Conservation (phyloP, 257 asterid species). For the Ocimum tenuiflorum region DNA sequence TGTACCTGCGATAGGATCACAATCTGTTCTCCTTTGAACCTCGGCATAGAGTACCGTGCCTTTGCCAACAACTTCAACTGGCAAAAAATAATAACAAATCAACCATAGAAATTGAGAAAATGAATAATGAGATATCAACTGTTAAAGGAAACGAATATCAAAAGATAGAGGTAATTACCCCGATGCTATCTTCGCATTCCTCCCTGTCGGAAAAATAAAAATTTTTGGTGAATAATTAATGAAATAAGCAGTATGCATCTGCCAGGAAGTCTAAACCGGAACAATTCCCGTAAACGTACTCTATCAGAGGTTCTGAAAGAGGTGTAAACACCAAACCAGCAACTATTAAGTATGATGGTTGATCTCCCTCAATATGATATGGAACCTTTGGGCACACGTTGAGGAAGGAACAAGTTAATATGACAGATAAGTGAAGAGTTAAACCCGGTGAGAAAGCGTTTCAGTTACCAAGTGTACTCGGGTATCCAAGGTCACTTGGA, state of each 20-base stretch:
- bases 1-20: conserved; percentile 89
- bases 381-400: conserved; percentile 64
- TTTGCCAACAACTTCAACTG: conserved; percentile 80
- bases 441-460: conserved; percentile 3
- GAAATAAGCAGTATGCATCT: not conserved
- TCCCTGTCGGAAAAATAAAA: conserved; percentile 49
- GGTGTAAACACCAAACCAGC: conserved; percentile 99
- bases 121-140: not conserved
- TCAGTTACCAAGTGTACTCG: conserved; percentile 72
- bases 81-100: conserved; percentile 19
- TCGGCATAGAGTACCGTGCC: conserved; percentile 80
- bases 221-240: not conserved
- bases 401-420: conserved; percentile 14
- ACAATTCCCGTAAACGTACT: conserved; percentile 35
- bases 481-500: conserved; percentile 58
- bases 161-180: conserved; percentile 37
- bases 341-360: conserved; percentile 81
- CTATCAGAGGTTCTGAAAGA: conserved; percentile 82
- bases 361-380: conserved; percentile 84
- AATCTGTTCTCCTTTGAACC: conserved; percentile 78
- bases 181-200: conserved; percentile 82
- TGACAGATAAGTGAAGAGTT: not conserved
- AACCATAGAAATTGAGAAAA: conserved; percentile 14
- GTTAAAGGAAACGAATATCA: not conserved
- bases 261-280: not conserved